Evolutionary conservation across 441 rosid species (phyloP).

Genomic region (Metrosideros polymorpha): DNA sequence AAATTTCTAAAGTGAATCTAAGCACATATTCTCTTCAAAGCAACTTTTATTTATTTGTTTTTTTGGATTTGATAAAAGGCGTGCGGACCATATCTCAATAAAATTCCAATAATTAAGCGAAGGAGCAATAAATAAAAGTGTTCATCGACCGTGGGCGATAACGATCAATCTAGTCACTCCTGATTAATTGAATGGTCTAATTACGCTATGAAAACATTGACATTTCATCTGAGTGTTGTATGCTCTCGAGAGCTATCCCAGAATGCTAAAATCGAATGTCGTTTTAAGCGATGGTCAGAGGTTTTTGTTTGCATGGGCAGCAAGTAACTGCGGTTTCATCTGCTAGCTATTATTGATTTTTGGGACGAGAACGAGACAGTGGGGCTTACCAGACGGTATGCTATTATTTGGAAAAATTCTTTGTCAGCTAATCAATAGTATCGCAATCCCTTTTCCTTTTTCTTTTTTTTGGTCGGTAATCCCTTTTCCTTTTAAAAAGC

Average conservation of each 20-base stretch:
- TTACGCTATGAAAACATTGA: not conserved
- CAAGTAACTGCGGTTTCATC: not conserved
- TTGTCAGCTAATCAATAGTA: not conserved
- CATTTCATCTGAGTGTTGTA: not conserved
- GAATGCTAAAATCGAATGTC: not conserved
- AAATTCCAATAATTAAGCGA: not conserved
- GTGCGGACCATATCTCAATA: not conserved
- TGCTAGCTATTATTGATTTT: not conserved
- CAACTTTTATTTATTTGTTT: not conserved
- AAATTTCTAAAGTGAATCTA: not conserved
- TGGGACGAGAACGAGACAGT: not conserved
- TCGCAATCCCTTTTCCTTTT: not conserved
- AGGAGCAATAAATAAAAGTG: not conserved
- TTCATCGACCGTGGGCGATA: not conserved
- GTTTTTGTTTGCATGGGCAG: not conserved
- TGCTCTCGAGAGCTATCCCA: not conserved
- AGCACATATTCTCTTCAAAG: not conserved
- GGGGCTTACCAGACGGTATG: not conserved
- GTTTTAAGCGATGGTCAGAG: not conserved
- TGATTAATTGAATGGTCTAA: not conserved
- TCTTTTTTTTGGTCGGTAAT: too few species aligned
- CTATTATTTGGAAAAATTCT: not conserved
- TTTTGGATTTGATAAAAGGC: not conserved
- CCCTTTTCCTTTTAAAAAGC: too few species aligned
- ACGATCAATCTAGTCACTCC: not conserved